Evolutionary conservation across 805 yeast species (phyloP).

Genomic region (Hanseniaspora meyeri): DNA sequence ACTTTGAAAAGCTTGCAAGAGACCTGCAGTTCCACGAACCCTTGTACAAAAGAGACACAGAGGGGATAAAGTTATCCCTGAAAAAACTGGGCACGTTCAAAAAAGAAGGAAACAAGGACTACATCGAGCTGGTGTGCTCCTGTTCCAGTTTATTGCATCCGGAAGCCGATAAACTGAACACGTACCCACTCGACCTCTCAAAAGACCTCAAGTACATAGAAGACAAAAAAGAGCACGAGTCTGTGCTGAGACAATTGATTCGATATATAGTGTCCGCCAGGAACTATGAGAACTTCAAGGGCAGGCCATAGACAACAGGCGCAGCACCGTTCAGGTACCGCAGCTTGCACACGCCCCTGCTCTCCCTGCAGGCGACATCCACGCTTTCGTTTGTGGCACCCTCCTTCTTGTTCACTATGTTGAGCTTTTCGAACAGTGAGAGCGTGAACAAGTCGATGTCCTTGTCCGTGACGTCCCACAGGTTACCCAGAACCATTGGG

Average conservation of each 20-base stretch:
- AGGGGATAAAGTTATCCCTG: neutral
- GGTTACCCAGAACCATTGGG: constrained; percentile 68
- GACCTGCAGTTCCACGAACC: neutral
- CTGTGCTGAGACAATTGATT: neutral
- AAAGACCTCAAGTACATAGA: neutral
- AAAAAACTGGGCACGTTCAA: neutral
- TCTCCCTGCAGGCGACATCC: constrained; percentile 36
- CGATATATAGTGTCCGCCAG: neutral
- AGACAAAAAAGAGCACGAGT: neutral
- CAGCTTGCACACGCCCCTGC: constrained; percentile 59
- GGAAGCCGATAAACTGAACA: neutral
- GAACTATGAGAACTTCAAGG: constrained; percentile 30
- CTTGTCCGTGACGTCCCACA: constrained; percentile 96
- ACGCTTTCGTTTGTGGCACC: constrained; percentile 12
- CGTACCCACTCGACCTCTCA: neutral
- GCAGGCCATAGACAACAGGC: constrained; percentile 82
- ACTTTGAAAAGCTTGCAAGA: neutral
- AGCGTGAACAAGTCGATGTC: constrained; percentile 75
- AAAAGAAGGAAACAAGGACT: neutral
- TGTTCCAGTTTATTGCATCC: neutral
- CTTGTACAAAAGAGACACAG: neutral
- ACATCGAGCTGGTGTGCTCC: neutral
- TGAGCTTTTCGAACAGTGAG: constrained; percentile 53
- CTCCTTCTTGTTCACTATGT: constrained; percentile 31
- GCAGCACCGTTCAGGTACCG: constrained; percentile 82